Conservation (phyloP, 106 monocot genomes). For the Narthecium ossifragum region DNA sequence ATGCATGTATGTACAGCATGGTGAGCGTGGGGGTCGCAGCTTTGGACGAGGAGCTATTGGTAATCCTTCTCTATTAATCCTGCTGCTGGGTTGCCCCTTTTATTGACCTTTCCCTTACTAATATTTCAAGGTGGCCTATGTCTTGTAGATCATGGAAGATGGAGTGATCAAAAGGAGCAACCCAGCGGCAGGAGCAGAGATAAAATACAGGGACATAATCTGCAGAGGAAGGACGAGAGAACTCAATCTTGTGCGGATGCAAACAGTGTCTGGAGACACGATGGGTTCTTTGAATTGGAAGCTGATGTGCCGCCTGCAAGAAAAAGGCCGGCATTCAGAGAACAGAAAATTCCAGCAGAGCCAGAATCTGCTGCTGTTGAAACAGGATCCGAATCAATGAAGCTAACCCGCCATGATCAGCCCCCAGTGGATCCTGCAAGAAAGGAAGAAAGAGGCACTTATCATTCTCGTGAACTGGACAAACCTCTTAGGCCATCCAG, state of each 20-base stretch:
- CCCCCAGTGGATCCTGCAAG: constrained; percentile 9
- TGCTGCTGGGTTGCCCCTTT: background rate
- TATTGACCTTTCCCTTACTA: background rate
- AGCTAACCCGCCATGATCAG: constrained; percentile 2
- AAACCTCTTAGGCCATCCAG: constrained; percentile 14
- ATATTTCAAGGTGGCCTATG: background rate
- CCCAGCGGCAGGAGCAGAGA: constrained; percentile 16
- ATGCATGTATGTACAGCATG: constrained; percentile 80
- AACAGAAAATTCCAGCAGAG: constrained; percentile 40
- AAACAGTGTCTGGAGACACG: constrained; percentile 45
- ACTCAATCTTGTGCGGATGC: constrained; percentile 17
- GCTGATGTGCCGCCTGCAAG: constrained; percentile 27
- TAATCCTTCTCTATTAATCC: constrained; percentile 3
- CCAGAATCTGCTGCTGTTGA: constrained; percentile 9
- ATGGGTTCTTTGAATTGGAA: constrained; percentile 49
- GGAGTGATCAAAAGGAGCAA: constrained; percentile 35
- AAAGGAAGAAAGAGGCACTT: constrained; percentile 26
- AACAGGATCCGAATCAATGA: constrained; percentile 11
- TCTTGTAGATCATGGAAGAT: constrained; percentile 38
- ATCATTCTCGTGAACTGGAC: constrained; percentile 15
- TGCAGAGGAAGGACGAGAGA: constrained; percentile 8
- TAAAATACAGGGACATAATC: constrained; percentile 9
- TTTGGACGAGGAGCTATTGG: constrained; percentile 40
- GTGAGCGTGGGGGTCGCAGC: constrained; percentile 54
- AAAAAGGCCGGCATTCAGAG: constrained; percentile 60